These are phyloP conservation scores for Bullera alba DNA, from an alignment of 768 basidiomycete species.

Conservation along the genomic window DNA sequence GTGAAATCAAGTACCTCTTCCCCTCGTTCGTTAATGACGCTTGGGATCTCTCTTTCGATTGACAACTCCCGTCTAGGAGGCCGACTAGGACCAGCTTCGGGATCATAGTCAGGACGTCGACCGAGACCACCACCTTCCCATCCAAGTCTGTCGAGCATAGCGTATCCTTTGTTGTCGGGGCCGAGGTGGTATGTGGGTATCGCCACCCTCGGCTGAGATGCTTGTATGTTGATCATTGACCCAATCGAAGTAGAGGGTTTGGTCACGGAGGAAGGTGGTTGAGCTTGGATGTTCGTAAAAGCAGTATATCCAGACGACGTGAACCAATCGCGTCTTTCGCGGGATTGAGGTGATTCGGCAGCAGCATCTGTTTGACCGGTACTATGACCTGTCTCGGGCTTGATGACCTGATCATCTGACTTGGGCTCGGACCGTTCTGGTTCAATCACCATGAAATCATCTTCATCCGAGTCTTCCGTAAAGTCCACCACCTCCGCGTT, in stretches of 20 bases:
- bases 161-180: constrained; percentile 38
- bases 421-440: not conserved
- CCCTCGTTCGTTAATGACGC: not conserved
- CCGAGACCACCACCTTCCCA: constrained; percentile 41
- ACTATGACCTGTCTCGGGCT: no score
- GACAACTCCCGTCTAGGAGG: not conserved
- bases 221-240: constrained; percentile 16
- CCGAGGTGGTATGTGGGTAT: constrained; percentile 29
- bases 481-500: not conserved
- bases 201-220: not conserved
- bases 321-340: constrained; percentile 35
- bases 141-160: constrained; percentile 26
- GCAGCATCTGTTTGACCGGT: no score
- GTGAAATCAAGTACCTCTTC: constrained; percentile 22
- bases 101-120: constrained; percentile 15
- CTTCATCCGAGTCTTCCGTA: not conserved
- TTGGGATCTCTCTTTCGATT: not conserved
- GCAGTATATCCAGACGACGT: constrained; percentile 39
- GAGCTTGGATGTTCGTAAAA: constrained; percentile 6
- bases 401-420: no score
- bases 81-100: not conserved
- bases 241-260: constrained; percentile 18
- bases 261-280: not conserved
- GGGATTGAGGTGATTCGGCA: constrained; percentile 2
- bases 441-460: not conserved